Percentiles rank a stretch among this genome's conserved stretches.
Conservation (phyloP, 305 asterid species). For the Striga hermonthica region DNA sequence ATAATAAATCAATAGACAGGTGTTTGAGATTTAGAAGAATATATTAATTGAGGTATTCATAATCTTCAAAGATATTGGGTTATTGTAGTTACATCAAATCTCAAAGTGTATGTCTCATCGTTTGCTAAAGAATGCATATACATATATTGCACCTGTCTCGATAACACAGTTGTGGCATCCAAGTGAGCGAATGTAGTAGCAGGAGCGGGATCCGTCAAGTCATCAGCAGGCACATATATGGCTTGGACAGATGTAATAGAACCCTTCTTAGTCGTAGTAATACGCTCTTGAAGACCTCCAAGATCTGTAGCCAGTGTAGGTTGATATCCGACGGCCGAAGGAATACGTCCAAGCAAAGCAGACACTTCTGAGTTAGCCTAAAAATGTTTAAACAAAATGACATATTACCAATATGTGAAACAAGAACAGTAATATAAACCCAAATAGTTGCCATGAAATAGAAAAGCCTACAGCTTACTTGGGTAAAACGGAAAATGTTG, state of each 20-base stretch:
- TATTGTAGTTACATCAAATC: not conserved
- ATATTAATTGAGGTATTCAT: not conserved
- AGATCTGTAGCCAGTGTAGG: slow-evolving; percentile 98
- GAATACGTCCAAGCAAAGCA: slow-evolving; percentile 99
- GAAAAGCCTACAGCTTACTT: slow-evolving; percentile 38
- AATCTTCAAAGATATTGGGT: not conserved
- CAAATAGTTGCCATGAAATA: not conserved
- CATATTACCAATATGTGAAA: slow-evolving; percentile 12
- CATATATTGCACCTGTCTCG: slow-evolving; percentile 57
- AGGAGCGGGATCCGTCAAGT: slow-evolving; percentile 99
- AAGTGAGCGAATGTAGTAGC: slow-evolving; percentile 98
- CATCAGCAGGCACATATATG: slow-evolving; percentile 98
- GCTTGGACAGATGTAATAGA: slow-evolving; percentile 97
- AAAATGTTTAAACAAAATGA: slow-evolving; percentile 13
- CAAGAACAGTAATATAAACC: not conserved
- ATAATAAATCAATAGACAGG: too few species aligned
- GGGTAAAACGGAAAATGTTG: slow-evolving; percentile 95
- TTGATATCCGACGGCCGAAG: slow-evolving; percentile 97
- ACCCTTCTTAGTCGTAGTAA: slow-evolving; percentile 90
- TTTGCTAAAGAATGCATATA: too few species aligned
- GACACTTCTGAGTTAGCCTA: slow-evolving; percentile 99
- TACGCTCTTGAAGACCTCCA: slow-evolving; percentile 98
- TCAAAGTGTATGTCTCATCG: not conserved
- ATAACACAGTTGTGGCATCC: slow-evolving; percentile 97
- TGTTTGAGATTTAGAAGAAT: too few species aligned